These are phyloP conservation scores for Musa troglodytarum DNA, from an alignment of 176 grass and related monocot genomes.

Conservation along the genomic window DNA sequence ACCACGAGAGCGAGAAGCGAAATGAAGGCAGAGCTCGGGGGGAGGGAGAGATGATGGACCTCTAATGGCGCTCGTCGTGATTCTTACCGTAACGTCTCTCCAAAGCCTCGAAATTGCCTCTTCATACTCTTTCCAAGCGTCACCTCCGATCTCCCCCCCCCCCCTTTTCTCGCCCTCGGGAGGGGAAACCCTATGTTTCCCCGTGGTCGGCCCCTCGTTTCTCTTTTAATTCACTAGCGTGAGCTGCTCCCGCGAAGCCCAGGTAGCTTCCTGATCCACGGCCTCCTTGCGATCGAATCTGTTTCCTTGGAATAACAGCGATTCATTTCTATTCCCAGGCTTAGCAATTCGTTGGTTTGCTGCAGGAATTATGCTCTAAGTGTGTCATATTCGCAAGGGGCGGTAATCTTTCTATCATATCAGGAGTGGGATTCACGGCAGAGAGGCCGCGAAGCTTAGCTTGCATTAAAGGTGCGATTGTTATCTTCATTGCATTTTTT, in stretches of 20 bases:
- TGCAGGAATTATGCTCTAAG: background rate
- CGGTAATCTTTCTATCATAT: background rate
- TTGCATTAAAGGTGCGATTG: background rate
- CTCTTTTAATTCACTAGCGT: background rate
- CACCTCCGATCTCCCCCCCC: background rate
- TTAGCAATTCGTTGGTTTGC: background rate
- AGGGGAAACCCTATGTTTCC: slow-evolving; percentile 8
- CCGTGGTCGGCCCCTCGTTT: background rate
- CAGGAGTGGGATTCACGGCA: background rate
- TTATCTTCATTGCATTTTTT: background rate
- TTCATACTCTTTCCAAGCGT: background rate
- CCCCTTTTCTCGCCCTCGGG: background rate
- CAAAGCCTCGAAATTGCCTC: background rate
- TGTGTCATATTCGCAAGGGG: background rate
- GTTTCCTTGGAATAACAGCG: background rate
- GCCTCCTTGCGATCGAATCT: background rate
- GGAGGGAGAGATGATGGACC: background rate
- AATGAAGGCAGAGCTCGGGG: background rate
- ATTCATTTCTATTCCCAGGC: background rate
- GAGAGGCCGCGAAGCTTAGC: background rate
- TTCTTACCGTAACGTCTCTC: background rate
- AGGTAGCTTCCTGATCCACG: background rate
- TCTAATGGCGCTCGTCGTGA: slow-evolving; percentile 3
- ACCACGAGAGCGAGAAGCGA: background rate
- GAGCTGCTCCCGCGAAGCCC: background rate